Base-by-base conservation (phyloP, 345 rosid genomes). In the Populus simonii region DNA sequence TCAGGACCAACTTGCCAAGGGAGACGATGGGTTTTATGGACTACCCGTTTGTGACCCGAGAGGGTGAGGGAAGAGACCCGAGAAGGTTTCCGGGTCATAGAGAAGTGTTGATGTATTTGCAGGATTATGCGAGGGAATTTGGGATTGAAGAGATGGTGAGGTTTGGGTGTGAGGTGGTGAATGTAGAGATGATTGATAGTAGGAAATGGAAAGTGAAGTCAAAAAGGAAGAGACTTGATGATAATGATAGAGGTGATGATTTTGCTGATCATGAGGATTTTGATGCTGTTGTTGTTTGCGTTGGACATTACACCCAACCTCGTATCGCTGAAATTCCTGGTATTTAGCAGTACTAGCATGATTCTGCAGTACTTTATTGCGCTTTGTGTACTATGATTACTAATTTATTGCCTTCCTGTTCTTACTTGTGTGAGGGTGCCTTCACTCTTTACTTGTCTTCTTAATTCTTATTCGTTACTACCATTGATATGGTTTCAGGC, bases 241-340 rank as follows among this genome's bases (percentile, higher is more conserved):
- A 39, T 39, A 39, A 8, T 8, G 43, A 39, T 39, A 8, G 43
- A 9, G 9, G 5, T 11, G 77, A 73, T 15, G 77, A 67, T 35
- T 38, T 16, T 3, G 4, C 17, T 8, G 31, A 11, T n/a, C 36
- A 33, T 33, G 81, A 77, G 71, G 29, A 62, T 8, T 81, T 72
- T 62, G 84, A 73, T 23, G 84, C 84, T 20, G 84, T 81, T 10
- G 84, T 81, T 0, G 71, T 77, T 27, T 81, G 84, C 61, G 57
- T 8, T 16, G 78, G 81, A 10, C 51, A 77, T 33, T 45, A 0
- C 47, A 73, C 84, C 1, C 66, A 81, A 63, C 84, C 84, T 8
- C 38, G 74, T 6, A 39, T 69, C 22, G 84, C 84, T 73, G 43
- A 39, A 39, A 39, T 39, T 39, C 43, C 43, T 6, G 71, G 59